These are phyloP conservation scores for Coemansia sp. DNA, from an alignment of 192 early-diverging fungal species.

Conservation along the genomic window DNA sequence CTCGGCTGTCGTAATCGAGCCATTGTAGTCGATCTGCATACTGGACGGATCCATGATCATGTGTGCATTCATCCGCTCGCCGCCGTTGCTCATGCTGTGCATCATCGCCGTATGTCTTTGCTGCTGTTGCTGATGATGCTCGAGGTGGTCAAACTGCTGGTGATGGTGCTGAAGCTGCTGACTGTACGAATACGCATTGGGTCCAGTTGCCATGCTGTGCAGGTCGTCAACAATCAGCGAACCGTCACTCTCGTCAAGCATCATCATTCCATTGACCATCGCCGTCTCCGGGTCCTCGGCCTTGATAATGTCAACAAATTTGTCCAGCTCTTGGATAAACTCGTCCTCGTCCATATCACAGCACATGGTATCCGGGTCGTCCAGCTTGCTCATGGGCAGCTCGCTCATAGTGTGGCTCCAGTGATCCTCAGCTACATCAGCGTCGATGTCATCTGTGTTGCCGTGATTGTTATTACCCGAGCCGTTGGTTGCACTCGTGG, in stretches of 20 bases:
- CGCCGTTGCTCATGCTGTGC: constrained; percentile 29
- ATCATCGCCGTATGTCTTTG: constrained; percentile 36
- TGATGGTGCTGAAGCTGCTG: constrained; percentile 27
- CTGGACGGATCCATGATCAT: constrained; percentile 43
- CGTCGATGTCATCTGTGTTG: background rate
- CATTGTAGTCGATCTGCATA: constrained; percentile 39
- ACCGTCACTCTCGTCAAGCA: constrained; percentile 48
- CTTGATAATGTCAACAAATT: constrained; percentile 53
- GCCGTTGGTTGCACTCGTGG: background rate
- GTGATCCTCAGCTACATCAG: constrained; percentile 7
- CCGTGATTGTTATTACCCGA: background rate
- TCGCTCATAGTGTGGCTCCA: constrained; percentile 12
- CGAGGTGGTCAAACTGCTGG: constrained; percentile 15
- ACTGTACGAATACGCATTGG: constrained; percentile 26
- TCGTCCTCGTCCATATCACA: constrained; percentile 54
- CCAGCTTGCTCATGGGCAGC: constrained; percentile 50
- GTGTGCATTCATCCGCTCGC: constrained; percentile 19
- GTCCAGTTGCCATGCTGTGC: constrained; percentile 12
- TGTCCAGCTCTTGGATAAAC: constrained; percentile 56
- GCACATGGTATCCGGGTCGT: constrained; percentile 41
- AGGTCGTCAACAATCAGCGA: constrained; percentile 37
- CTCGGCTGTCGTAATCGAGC: constrained; percentile 20
- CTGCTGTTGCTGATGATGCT: constrained; percentile 13
- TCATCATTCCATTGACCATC: constrained; percentile 43
- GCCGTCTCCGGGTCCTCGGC: constrained; percentile 46